Evolutionary conservation across 768 basidiomycete species (phyloP).

Genomic region (Lactarius psammicola): DNA sequence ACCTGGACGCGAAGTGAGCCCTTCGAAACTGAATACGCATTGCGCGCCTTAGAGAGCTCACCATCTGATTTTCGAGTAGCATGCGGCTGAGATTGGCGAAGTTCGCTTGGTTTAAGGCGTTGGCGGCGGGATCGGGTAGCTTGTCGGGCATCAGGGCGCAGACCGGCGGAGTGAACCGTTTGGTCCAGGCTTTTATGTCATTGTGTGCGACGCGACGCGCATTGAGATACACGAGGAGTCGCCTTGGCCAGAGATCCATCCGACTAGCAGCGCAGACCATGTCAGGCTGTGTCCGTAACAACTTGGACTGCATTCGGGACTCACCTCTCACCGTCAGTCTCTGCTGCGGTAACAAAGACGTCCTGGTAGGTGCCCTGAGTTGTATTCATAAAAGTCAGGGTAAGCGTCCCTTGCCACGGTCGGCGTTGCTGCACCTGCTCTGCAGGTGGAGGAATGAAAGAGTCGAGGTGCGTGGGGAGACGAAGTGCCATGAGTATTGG

Average conservation of each 20-base stretch:
- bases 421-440: constrained; percentile 42
- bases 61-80: constrained; percentile 52
- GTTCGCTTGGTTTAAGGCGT: constrained; percentile 50
- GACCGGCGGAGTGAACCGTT: constrained; percentile 44
- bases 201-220: constrained; percentile 44
- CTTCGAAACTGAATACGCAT: not conserved
- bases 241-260: constrained; percentile 54
- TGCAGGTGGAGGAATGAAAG: constrained; percentile 54
- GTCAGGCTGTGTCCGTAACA: constrained; percentile 10
- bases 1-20: constrained; percentile 13
- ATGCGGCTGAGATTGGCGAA: constrained; percentile 56
- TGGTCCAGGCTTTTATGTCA: constrained; percentile 54
- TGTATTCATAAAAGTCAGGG: constrained; percentile 49
- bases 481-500: constrained; percentile 52
- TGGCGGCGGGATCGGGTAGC: constrained; percentile 47
- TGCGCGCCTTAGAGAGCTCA: constrained; percentile 34
- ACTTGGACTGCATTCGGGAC: constrained; percentile 32
- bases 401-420: constrained; percentile 59
- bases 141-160: constrained; percentile 66
- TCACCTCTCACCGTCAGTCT: constrained; percentile 72
- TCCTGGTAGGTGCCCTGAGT: constrained; percentile 47
- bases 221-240: constrained; percentile 43
- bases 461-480: constrained; percentile 59
- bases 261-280: constrained; percentile 38
- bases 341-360: constrained; percentile 60